Base-by-base conservation (phyloP, 2,329 filamentous ascomycete genomes). In the Xylaria sp. region DNA sequence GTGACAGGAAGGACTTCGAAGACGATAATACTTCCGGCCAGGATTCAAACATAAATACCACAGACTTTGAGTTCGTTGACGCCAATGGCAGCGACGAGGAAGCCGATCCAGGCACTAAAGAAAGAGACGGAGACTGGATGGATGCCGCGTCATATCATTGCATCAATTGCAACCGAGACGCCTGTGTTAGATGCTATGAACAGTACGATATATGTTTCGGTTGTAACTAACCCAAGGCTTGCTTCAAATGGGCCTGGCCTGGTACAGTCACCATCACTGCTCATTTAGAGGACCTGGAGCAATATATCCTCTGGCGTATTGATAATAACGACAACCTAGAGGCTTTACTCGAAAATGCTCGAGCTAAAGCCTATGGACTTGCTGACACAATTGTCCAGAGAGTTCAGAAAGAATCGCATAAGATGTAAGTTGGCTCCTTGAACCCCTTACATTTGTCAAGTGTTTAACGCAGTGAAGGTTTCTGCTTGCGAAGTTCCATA, bases 141-240 rank as follows among this genome's bases (percentile, higher is more conserved):
- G 46, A 48, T 48, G 46, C 20, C 46, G 46, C 46, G n/a, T 48
- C 46, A 20, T 48, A 48, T 9, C 46, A 48, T 7, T 48, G 46
- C n/a, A 48, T 9, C 0, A 48, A 48, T 20, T 48, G 46, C n/a
- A 48, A 48, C 7, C 46, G 46, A 18, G 46, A 48, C n/a, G 46
- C 3, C 46, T 48, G 46, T 48, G 46, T 48, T n/a, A 23, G 10
- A n/a, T 48, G 46, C 46, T 48, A 48, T 48, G 46, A 48, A 8
- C 46, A 48, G n/a, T 48, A 48, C 46, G 46, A 48, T 23, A 23
- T 48, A 48, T 48, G 46, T 48, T 48, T 48, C 20, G 46, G 46
- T n/a, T 48, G 46, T 8, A 48, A 48, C 10, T 6, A 48, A 48
- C 46, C 46, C 8, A 48, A 48, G 46, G 46, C 8, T 23, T 48